phyloP scores from a whole-genome alignment of 140 eudicot species.

The Flaveria floridana region DNA sequence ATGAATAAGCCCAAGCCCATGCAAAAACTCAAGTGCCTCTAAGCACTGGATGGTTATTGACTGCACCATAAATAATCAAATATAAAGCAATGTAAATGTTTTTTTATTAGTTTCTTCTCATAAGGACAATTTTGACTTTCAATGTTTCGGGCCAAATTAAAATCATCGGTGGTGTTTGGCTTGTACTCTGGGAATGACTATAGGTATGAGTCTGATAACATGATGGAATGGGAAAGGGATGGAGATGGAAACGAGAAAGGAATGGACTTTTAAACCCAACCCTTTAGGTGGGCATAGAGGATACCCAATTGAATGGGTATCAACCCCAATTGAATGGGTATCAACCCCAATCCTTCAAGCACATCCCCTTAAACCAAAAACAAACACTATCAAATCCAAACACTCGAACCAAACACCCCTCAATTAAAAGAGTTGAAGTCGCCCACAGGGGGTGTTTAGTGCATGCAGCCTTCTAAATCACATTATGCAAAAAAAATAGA shows the following conservation, averaged over 20 bases:
- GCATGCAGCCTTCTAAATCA: constrained; percentile 13
- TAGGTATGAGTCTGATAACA: neutral
- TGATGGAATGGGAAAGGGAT: neutral
- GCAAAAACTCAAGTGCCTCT: constrained; percentile 93
- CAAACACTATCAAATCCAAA: neutral
- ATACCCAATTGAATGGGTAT: neutral
- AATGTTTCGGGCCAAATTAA: neutral
- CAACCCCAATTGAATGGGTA: neutral
- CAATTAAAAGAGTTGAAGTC: neutral
- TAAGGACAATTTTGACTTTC: neutral
- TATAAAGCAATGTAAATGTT: constrained; percentile 25
- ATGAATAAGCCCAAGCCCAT: constrained; percentile 93
- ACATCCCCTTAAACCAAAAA: neutral
- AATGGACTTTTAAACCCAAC: neutral
- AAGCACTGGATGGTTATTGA: constrained; percentile 93
- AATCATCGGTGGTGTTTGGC: neutral
- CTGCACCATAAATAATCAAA: constrained; percentile 50
- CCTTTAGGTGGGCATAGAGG: neutral
- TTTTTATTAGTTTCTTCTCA: neutral
- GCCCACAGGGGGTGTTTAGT: neutral
- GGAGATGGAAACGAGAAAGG: too few relatives aligned
- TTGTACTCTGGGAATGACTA: neutral
- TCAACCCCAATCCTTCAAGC: neutral
- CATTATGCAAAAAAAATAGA: neutral
- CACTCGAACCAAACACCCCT: neutral